Percentiles rank a stretch among this genome's conserved stretches.
Evolutionary conservation across 2,329 filamentous ascomycete genomes (phyloP).

Genomic region (Delphinella strobiligena): DNA sequence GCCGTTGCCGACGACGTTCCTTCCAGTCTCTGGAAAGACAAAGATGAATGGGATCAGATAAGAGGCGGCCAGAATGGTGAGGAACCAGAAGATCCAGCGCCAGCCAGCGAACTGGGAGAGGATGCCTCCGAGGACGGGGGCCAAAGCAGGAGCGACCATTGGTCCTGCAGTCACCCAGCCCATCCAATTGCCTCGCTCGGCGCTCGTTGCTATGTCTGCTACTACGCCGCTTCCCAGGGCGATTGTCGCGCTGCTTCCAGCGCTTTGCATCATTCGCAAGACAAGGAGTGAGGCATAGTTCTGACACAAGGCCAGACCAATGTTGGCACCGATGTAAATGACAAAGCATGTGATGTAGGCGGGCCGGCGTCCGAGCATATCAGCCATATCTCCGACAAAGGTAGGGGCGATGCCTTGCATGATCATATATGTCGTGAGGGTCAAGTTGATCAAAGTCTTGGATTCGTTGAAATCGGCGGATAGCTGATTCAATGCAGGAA

Average conservation of each 20-base stretch:
- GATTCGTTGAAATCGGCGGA: conserved; percentile 10
- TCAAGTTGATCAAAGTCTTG: conserved; percentile 10
- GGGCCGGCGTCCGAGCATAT: conserved; percentile 38
- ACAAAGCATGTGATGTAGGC: conserved; percentile 36
- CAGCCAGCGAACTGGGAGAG: conserved; percentile 23
- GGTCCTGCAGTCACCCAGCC: conserved; percentile 19
- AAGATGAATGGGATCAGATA: conserved; percentile 18
- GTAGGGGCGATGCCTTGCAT: conserved; percentile 42
- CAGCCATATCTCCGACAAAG: conserved; percentile 39
- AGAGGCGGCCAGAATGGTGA: conserved; percentile 27
- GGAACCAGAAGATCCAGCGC: conserved; percentile 31
- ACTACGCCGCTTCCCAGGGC: conserved; percentile 23
- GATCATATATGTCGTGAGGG: conserved; percentile 12
- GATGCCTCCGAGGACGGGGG: conserved; percentile 20
- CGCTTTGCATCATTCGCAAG: conserved; percentile 28
- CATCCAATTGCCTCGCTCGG: conserved; percentile 24
- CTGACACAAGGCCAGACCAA: conserved; percentile 28
- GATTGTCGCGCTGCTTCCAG: conserved; percentile 29
- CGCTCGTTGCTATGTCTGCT: conserved; percentile 23
- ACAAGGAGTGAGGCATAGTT: conserved; percentile 25
- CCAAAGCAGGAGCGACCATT: conserved; percentile 14
- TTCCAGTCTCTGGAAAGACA: conserved; percentile 26
- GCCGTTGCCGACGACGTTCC: conserved; percentile 29
- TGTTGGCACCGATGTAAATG: conserved; percentile 30
- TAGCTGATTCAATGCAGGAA: conserved; percentile 11